Conservation (phyloP, 441 rosid genomes). For the Brassica hybrid region DNA sequence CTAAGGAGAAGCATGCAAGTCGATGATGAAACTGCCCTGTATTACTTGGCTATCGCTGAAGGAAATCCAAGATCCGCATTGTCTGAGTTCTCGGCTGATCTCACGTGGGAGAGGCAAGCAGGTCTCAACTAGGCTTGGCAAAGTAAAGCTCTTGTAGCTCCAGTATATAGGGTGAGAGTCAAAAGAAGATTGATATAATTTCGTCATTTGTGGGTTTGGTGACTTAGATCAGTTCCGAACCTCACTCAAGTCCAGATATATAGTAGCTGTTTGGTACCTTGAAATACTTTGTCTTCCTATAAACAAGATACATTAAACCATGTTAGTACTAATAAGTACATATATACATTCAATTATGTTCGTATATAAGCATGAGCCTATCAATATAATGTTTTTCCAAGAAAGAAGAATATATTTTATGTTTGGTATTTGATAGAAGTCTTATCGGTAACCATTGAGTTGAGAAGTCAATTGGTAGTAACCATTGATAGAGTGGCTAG, state of each 20-base stretch:
- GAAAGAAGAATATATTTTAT: neutral
- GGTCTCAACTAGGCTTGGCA: conserved; percentile 47
- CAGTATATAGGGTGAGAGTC: neutral
- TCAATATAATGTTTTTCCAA: neutral
- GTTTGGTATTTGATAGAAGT: neutral
- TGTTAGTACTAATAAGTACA: conserved; percentile 7
- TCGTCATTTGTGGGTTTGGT: conserved; percentile 9
- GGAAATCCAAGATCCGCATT: conserved; percentile 86
- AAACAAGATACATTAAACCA: neutral
- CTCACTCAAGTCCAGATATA: conserved; percentile 8
- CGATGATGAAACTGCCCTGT: conserved; percentile 84
- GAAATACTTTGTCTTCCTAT: neutral
- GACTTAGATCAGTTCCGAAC: neutral
- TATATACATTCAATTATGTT: neutral
- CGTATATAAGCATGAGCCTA: neutral
- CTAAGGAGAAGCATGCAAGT: conserved; percentile 88
- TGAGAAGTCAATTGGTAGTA: too few relatives aligned
- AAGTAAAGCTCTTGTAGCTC: conserved; percentile 18
- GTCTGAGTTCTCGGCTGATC: conserved; percentile 67
- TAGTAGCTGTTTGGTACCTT: neutral
- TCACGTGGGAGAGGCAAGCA: conserved; percentile 72
- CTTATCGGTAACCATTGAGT: neutral
- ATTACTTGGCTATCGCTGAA: conserved; percentile 77
- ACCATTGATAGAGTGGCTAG: too few relatives aligned
- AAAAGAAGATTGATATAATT: neutral